Evolutionary conservation across 768 basidiomycete genomes (phyloP).

Genomic region (Trichaptum fuscoviolaceum): DNA sequence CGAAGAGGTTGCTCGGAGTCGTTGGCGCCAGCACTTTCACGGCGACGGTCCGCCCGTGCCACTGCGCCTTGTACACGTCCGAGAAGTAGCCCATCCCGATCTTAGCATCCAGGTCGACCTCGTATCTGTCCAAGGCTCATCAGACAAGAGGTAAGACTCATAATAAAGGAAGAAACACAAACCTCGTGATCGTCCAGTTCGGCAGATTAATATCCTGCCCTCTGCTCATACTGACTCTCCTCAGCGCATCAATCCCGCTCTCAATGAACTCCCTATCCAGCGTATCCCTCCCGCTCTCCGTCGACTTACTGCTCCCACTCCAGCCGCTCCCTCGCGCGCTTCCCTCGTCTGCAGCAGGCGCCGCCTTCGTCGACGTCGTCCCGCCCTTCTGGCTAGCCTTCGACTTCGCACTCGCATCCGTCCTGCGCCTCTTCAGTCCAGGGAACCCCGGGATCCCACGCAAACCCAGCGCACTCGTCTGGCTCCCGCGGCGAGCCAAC

Average conservation of each 20-base stretch:
- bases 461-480: neutral
- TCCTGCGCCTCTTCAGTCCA: neutral
- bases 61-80: slow-evolving; percentile 71
- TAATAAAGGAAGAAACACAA: slow-evolving; percentile 12
- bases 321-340: slow-evolving; percentile 13
- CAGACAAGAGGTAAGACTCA: too few species aligned
- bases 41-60: slow-evolving; percentile 61
- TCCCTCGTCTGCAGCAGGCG: neutral
- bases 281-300: slow-evolving; percentile 32
- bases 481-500: neutral
- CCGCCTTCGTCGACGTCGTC: slow-evolving; percentile 9
- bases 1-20: slow-evolving; percentile 59
- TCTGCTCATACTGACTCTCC: slow-evolving; percentile 44
- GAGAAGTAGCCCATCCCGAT: slow-evolving; percentile 75
- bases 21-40: slow-evolving; percentile 66
- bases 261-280: slow-evolving; percentile 70
- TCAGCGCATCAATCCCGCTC: slow-evolving; percentile 64
- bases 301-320: slow-evolving; percentile 7
- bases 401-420: slow-evolving; percentile 35
- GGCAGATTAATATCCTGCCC: slow-evolving; percentile 40
- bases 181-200: slow-evolving; percentile 74
- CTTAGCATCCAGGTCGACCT: slow-evolving; percentile 64
- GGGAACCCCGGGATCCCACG: neutral
- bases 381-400: slow-evolving; percentile 19
- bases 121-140: slow-evolving; percentile 41